phyloP scores from a whole-genome alignment of 331 rosid genomes.

The Telfairia occidentalis region DNA sequence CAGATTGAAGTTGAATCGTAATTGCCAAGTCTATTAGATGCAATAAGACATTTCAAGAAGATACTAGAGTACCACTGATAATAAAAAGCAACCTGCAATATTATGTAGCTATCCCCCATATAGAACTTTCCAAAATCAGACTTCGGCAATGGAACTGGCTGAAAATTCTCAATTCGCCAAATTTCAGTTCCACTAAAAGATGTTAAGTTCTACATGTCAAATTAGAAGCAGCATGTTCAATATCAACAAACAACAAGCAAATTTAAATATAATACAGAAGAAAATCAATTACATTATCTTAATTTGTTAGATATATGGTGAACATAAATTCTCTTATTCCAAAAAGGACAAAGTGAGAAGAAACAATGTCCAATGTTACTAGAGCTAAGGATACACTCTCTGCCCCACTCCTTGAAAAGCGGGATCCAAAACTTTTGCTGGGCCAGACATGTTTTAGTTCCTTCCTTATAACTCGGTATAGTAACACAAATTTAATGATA shows the following conservation, averaged over 20 bases:
- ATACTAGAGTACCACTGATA: neutral
- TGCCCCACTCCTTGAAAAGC: slow-evolving; percentile 99
- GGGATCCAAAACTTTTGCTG: slow-evolving; percentile 74
- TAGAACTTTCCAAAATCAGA: slow-evolving; percentile 85
- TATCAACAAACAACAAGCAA: slow-evolving; percentile 4
- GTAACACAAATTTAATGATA: neutral
- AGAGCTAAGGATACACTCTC: slow-evolving; percentile 69
- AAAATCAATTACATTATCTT: neutral
- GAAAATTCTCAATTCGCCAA: slow-evolving; percentile 97
- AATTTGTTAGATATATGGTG: neutral
- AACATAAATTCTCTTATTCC: neutral
- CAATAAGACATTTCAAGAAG: neutral
- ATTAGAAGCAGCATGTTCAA: slow-evolving; percentile 8
- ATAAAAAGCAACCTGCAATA: slow-evolving; percentile 65
- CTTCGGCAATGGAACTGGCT: slow-evolving; percentile 83
- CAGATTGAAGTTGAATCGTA: neutral
- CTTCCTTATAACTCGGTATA: slow-evolving; percentile 10
- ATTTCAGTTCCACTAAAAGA: slow-evolving; percentile 77
- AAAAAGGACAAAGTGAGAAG: neutral
- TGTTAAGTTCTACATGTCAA: slow-evolving; percentile 50
- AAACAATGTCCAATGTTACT: slow-evolving; percentile 13
- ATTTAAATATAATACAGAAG: neutral
- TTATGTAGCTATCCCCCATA: slow-evolving; percentile 79
- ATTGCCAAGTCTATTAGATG: neutral
- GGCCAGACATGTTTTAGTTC: slow-evolving; percentile 54